These are phyloP conservation scores for Suillus discolor DNA, from an alignment of 768 basidiomycete genomes.

Conservation along the genomic window DNA sequence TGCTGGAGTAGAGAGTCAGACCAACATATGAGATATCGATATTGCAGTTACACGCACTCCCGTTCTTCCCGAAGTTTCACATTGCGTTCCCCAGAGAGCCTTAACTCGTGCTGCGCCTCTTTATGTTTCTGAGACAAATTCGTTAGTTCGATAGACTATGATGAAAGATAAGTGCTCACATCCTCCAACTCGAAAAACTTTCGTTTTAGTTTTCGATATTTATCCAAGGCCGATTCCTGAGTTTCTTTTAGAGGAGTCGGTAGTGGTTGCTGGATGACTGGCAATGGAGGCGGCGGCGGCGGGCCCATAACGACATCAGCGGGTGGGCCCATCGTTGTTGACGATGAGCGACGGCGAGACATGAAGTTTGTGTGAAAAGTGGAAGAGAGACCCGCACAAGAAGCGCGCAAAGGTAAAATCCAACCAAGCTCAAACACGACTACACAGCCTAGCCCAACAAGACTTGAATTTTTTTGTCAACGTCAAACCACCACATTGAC, in stretches of 20 bases:
- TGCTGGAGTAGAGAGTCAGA: constrained; percentile 34
- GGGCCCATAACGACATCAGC: constrained; percentile 56
- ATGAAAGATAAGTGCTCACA: constrained; percentile 42
- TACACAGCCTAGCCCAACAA: constrained; percentile 26
- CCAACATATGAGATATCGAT: not conserved
- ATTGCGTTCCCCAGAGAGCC: constrained; percentile 64
- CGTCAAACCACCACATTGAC: not conserved
- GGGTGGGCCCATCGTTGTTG: constrained; percentile 41
- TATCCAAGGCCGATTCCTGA: constrained; percentile 53
- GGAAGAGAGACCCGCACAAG: constrained; percentile 18
- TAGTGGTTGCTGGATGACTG: constrained; percentile 28
- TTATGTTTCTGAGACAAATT: constrained; percentile 54
- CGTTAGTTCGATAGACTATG: constrained; percentile 16
- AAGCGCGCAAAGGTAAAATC: constrained; percentile 23
- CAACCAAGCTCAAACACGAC: constrained; percentile 38
- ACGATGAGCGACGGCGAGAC: constrained; percentile 24
- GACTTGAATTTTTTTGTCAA: constrained; percentile 3
- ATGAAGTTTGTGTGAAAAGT: constrained; percentile 30
- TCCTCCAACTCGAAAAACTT: constrained; percentile 71
- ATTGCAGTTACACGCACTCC: constrained; percentile 46
- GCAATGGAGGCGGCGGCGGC: constrained; percentile 40
- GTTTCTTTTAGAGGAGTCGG: constrained; percentile 38
- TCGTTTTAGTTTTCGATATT: constrained; percentile 66
- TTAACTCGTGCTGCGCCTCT: constrained; percentile 57
- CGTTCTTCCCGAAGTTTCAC: constrained; percentile 61